Percentiles rank a stretch among this genome's conserved stretches.
Evolutionary conservation across 257 asterid genomes (phyloP).

Genomic region (Solanum neorickii): DNA sequence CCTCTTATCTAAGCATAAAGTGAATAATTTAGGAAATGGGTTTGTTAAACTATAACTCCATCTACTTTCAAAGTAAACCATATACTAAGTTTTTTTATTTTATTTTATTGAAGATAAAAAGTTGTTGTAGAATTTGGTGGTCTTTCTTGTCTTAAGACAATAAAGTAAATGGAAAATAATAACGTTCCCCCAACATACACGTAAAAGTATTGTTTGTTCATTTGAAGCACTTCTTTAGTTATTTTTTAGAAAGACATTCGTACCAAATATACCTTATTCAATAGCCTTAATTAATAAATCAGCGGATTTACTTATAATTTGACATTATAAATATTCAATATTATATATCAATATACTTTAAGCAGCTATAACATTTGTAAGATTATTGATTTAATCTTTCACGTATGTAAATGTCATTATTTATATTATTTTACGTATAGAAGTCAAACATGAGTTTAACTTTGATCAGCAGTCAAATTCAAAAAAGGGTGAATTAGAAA

Average conservation of each 20-base stretch:
- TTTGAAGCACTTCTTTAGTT: not conserved
- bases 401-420: not conserved
- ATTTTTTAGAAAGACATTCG: not conserved
- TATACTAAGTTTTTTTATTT: not conserved
- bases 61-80: not conserved
- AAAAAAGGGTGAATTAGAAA: not conserved
- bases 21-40: not conserved
- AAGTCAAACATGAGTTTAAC: not conserved
- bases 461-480: not conserved
- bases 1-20: not conserved
- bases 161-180: not conserved
- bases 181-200: constrained; percentile 32
- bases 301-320: not conserved
- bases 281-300: not conserved
- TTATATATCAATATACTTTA: not conserved
- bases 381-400: not conserved
- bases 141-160: not conserved
- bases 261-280: not conserved
- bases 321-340: not conserved
- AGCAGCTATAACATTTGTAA: not conserved
- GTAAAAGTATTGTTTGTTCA: not conserved
- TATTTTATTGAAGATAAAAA: not conserved
- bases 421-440: not conserved
- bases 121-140: not conserved
- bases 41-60: not conserved